A percentile compares a stretch with the other conserved stretches of the same genome.
Conservation (phyloP, 306 rosid species). For the Dryas alaskensis region DNA sequence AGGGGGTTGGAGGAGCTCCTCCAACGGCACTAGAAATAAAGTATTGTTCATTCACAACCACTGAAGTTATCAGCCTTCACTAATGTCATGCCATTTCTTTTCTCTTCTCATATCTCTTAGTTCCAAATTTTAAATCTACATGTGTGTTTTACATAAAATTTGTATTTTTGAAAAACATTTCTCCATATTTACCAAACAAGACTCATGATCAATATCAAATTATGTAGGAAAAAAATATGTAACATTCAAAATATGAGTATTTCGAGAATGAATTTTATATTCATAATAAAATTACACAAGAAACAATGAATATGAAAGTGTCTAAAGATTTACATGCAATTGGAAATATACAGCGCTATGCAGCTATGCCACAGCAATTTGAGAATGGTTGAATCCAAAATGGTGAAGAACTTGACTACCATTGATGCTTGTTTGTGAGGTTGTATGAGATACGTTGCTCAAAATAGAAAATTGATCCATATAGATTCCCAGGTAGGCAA, state of each 20-base stretch:
- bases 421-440: slow-evolving; percentile 30
- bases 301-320: not conserved
- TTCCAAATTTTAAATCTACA: no score
- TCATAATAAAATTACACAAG: not conserved
- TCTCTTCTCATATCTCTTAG: no score
- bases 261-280: not conserved
- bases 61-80: no score
- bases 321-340: not conserved
- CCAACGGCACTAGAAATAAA: no score
- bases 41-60: no score
- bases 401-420: slow-evolving; percentile 44
- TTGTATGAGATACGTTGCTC: slow-evolving; percentile 28
- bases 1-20: no score
- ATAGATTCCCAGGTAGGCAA: slow-evolving; percentile 62
- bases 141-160: no score
- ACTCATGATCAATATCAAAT: no score
- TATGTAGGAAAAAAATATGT: no score
- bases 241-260: not conserved
- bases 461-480: slow-evolving; percentile 51
- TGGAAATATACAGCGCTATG: slow-evolving; percentile 19
- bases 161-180: no score
- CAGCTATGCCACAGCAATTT: slow-evolving; percentile 36
- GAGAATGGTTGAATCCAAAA: slow-evolving; percentile 33
- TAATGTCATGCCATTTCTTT: no score
- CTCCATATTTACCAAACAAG: no score